Conservation (phyloP, 1,139 yeast species). For the Geotrichum restrictum region DNA sequence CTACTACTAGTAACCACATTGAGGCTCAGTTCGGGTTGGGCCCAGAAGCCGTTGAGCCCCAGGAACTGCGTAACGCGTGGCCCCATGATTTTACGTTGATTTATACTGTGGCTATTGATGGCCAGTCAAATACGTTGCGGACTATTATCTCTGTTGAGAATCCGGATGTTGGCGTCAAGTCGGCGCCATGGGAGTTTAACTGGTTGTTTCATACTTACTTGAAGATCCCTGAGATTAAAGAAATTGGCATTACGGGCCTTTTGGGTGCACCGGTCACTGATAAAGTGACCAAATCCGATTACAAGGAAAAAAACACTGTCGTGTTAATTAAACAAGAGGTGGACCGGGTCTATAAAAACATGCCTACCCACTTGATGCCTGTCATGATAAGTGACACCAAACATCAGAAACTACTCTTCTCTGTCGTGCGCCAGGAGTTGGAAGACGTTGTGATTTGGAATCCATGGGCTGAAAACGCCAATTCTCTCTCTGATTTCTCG, state of each 20-base stretch:
- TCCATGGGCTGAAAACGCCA: constrained; percentile 84
- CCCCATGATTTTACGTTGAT: constrained; percentile 72
- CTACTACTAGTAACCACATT: constrained; percentile 45
- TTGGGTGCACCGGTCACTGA: constrained; percentile 69
- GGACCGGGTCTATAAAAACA: constrained; percentile 73
- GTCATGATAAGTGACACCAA: constrained; percentile 56
- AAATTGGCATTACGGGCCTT: constrained; percentile 70
- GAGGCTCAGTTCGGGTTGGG: constrained; percentile 86
- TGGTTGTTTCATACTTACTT: constrained; percentile 96
- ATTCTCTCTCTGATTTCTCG: constrained; percentile 77
- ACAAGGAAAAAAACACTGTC: constrained; percentile 62
- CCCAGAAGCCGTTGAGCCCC: constrained; percentile 68
- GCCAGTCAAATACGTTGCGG: constrained; percentile 48
- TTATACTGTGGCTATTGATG: constrained; percentile 57
- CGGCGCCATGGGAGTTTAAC: constrained; percentile 66
- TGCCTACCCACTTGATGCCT: constrained; percentile 37
- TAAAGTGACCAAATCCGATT: constrained; percentile 61
- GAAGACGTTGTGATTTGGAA: constrained; percentile 97
- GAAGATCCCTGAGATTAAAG: constrained; percentile 69
- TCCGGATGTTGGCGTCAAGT: constrained; percentile 44
- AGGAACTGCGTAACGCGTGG: constrained; percentile 51
- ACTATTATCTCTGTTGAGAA: constrained; percentile 75
- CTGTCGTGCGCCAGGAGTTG: constrained; percentile 57
- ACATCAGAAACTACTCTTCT: constrained; percentile 66
- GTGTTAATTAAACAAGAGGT: constrained; percentile 72